Conservation (phyloP, 2,329 filamentous ascomycete species). For the Aspergillaceae sp. region DNA sequence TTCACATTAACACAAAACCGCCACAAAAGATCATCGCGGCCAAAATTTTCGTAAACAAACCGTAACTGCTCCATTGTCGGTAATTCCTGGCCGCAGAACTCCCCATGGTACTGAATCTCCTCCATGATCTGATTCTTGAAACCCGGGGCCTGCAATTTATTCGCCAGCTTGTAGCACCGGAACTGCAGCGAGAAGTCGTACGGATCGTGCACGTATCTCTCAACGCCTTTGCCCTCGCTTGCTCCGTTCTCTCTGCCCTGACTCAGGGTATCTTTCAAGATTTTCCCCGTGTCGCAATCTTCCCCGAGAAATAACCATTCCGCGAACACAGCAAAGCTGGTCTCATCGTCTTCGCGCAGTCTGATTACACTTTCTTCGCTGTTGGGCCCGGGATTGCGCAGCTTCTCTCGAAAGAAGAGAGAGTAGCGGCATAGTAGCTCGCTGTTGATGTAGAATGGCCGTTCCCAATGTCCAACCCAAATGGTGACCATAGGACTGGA, state of each 20-base stretch:
- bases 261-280: not conserved
- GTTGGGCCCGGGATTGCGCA: not conserved
- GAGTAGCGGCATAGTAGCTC: not conserved
- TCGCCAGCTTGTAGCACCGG: constrained; percentile 1
- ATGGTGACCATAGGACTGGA: not conserved
- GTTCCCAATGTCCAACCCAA: not conserved
- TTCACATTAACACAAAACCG: not conserved
- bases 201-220: not conserved
- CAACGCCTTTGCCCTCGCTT: not conserved
- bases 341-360: constrained; percentile 3
- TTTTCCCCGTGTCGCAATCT: constrained; percentile 1
- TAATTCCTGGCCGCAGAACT: not conserved
- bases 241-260: not conserved
- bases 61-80: not conserved
- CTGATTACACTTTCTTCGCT: not conserved
- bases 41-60: not conserved
- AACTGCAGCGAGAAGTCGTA: constrained; percentile 4
- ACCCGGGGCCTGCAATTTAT: constrained; percentile 3
- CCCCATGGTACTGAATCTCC: constrained; percentile 2
- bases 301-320: constrained; percentile 3
- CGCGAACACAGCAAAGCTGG: constrained; percentile 3
- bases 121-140: constrained; percentile 2
- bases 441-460: constrained; percentile 1
- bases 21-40: not conserved
- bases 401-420: constrained; percentile 2